Evolutionary conservation across 345 rosid species (phyloP).

Genomic region (Cardamine occulta): DNA sequence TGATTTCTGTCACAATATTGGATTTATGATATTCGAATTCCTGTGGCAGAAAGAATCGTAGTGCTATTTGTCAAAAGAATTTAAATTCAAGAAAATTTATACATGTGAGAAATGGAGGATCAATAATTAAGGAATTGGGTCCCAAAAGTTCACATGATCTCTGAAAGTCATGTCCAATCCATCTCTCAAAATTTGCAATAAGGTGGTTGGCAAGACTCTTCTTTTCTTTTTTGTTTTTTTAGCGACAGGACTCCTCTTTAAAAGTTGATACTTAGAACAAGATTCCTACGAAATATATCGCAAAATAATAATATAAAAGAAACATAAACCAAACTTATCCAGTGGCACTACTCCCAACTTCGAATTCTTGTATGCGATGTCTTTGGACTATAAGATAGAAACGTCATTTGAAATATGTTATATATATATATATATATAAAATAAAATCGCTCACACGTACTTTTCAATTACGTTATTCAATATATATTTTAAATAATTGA

Average conservation of each 20-base stretch:
- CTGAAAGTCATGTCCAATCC: constrained; percentile 52
- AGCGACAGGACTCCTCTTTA: constrained; percentile 24
- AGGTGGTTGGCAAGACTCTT: constrained; percentile 32
- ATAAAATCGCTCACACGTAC: background rate
- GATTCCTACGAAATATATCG: constrained; percentile 26
- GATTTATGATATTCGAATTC: constrained; percentile 9
- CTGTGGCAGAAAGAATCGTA: background rate
- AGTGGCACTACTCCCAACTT: constrained; percentile 34
- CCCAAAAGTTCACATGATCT: constrained; percentile 52
- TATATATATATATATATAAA: background rate
- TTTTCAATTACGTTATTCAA: no score
- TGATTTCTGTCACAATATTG: background rate
- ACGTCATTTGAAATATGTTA: background rate
- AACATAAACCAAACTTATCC: constrained; percentile 29
- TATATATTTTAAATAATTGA: background rate
- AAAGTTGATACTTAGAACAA: constrained; percentile 29
- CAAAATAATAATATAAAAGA: background rate
- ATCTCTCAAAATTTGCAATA: constrained; percentile 48
- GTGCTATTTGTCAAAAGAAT: background rate
- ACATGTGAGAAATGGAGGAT: constrained; percentile 20
- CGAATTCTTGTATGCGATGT: constrained; percentile 10
- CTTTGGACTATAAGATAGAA: background rate
- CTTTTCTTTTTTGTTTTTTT: background rate
- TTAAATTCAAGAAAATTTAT: background rate
- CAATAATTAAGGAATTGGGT: constrained; percentile 45